A percentile compares a stretch with the other conserved stretches of the same genome.
Evolutionary conservation across 2,329 filamentous ascomycete genomes (phyloP).

Genomic region (Stagonosporopsis vannaccii): DNA sequence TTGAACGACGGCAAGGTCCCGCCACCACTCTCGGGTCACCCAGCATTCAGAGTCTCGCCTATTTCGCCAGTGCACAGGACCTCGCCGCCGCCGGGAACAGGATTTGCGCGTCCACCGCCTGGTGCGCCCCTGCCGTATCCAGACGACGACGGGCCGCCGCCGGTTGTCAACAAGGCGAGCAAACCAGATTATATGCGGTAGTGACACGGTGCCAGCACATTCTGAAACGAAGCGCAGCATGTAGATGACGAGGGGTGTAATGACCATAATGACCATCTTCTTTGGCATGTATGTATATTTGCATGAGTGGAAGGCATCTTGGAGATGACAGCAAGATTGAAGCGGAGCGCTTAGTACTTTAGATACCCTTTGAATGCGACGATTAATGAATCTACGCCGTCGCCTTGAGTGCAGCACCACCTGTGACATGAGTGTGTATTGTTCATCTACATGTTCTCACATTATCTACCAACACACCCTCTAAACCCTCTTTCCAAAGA

Average conservation of each 20-base stretch:
- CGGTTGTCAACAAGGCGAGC: slow-evolving; percentile 81
- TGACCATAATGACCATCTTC: slow-evolving; percentile 7
- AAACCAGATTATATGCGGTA: slow-evolving; percentile 72
- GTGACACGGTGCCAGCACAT: background rate
- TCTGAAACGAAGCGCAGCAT: background rate
- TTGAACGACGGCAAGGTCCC: slow-evolving; percentile 36
- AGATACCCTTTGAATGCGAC: slow-evolving; percentile 4
- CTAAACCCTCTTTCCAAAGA: background rate
- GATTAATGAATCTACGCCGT: background rate
- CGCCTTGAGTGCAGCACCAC: too few relatives aligned
- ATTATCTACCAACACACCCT: too few relatives aligned
- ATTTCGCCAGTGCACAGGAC: slow-evolving; percentile 16
- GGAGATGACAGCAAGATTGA: background rate
- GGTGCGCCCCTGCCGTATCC: slow-evolving; percentile 74
- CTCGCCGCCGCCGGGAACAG: slow-evolving; percentile 36
- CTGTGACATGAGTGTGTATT: too few relatives aligned
- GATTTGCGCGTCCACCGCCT: slow-evolving; percentile 41
- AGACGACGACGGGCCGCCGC: slow-evolving; percentile 79
- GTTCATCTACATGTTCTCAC: background rate
- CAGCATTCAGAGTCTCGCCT: slow-evolving; percentile 11
- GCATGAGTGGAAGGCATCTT: background rate
- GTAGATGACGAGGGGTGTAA: background rate
- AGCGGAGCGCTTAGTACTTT: slow-evolving; percentile 9
- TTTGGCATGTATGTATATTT: slow-evolving; percentile 3
- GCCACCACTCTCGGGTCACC: slow-evolving; percentile 17